phyloP scores from a whole-genome alignment of 805 yeast genomes.

The Dipodascopsis uninucleata region DNA sequence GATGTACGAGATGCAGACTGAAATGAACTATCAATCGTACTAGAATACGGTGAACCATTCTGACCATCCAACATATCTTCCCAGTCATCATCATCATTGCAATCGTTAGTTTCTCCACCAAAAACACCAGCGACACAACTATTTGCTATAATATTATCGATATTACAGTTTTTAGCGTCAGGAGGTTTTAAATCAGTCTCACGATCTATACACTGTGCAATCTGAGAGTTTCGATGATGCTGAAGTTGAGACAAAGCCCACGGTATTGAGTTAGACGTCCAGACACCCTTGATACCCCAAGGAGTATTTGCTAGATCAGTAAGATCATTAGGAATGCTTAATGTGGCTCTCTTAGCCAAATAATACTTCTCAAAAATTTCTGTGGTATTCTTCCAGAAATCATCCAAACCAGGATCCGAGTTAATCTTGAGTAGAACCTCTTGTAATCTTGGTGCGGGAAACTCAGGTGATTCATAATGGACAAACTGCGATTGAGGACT shows the following conservation, averaged over 20 bases:
- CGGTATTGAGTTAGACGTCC: slow-evolving; percentile 28
- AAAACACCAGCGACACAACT: no score
- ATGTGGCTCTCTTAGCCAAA: slow-evolving; percentile 33
- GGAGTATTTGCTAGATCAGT: slow-evolving; percentile 36
- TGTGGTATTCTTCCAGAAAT: slow-evolving; percentile 31
- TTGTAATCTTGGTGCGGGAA: slow-evolving; percentile 24
- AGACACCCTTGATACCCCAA: slow-evolving; percentile 36
- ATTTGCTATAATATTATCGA: background rate
- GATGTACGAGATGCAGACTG: no score
- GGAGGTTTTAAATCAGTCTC: slow-evolving; percentile 5
- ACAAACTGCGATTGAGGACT: no score
- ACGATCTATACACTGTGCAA: slow-evolving; percentile 17
- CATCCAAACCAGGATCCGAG: slow-evolving; percentile 29
- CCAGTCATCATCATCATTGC: slow-evolving; percentile 22
- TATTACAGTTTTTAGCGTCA: background rate
- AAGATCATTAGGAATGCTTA: slow-evolving; percentile 34
- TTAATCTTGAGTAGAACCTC: slow-evolving; percentile 22
- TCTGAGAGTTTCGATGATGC: slow-evolving; percentile 19
- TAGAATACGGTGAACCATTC: no score
- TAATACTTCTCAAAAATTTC: slow-evolving; percentile 30
- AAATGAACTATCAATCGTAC: no score
- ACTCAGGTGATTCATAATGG: slow-evolving; percentile 14
- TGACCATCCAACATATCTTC: slow-evolving; percentile 27
- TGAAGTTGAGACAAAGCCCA: slow-evolving; percentile 24
- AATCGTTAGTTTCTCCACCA: no score